phyloP scores from a whole-genome alignment of 2,329 filamentous ascomycete genomes.

The Neopestalotiopsis clavispora region DNA sequence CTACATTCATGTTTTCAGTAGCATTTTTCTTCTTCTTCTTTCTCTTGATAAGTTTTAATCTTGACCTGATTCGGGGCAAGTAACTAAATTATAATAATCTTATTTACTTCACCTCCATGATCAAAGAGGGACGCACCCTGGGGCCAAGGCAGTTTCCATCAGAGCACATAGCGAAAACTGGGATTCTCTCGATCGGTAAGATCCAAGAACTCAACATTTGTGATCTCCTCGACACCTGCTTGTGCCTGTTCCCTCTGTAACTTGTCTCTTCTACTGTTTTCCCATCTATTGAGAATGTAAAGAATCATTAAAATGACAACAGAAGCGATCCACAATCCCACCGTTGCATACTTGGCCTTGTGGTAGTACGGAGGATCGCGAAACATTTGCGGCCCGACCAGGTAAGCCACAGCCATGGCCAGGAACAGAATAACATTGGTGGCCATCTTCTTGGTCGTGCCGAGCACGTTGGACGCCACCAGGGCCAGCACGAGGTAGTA shows the following conservation, averaged over 20 bases:
- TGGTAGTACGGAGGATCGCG: conserved; percentile 13
- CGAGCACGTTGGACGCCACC: conserved; percentile 39
- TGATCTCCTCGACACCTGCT: background rate
- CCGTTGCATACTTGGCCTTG: conserved; percentile 15
- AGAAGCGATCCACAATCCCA: conserved; percentile 6
- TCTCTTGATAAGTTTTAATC: no score
- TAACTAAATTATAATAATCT: no score
- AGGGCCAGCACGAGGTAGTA: conserved; percentile 27
- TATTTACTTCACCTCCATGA: background rate
- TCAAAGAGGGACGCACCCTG: background rate
- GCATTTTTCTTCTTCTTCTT: no score
- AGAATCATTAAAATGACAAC: background rate
- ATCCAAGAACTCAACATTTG: conserved; percentile 16
- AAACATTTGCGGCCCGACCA: conserved; percentile 15
- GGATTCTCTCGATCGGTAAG: conserved; percentile 15
- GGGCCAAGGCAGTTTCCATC: background rate
- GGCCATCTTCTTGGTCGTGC: conserved; percentile 40
- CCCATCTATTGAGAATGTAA: conserved; percentile 9
- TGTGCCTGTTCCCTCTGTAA: background rate
- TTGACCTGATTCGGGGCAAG: no score
- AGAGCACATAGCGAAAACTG: conserved; percentile 14
- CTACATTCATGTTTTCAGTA: no score
- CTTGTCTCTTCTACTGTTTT: conserved; percentile 9
- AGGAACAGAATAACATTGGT: conserved; percentile 37
- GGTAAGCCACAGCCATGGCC: conserved; percentile 5